Base-by-base conservation (phyloP, 2,329 filamentous ascomycete genomes). In the Aspergillus hiratsukae region DNA sequence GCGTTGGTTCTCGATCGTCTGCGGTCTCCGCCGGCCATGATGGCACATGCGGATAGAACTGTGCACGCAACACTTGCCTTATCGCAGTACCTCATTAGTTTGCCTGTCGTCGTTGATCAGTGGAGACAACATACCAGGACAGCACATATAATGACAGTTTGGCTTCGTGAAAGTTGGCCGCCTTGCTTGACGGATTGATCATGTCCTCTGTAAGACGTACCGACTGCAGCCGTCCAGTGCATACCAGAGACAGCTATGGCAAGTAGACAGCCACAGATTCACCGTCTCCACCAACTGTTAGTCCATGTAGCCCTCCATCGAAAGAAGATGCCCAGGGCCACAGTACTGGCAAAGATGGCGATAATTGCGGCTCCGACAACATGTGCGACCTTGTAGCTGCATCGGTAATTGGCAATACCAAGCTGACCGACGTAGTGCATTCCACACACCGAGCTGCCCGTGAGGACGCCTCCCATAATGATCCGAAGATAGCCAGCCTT, bases 341-440 rank as follows among this genome's bases (percentile, higher is more conserved):
- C 74, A 14, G 85, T 85, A 60, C 87, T 91, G 6, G 89, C 88
- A 8, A 83, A 80, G 3, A 90, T 81, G 4, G 91, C 88, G 60
- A 95, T 91, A 48, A 87, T 69, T 21, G 84, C 84, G 4, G 90
- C 84, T 2, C 87, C 89, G 2, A 87, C 75, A 17, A 95, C 81
- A 66, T 85, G 84, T 23, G 74, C 75, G 14, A 76, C 67, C 3
- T 75, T 72, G 63, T 92, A 91, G 10, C 78, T 74, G 64, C 89
- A 87, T 3, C 69, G 73, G 67, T 94, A 96, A 69, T 95, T 93
- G 28, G 81, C 80, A 59, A 93, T 91, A 35, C 90, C 90, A 31
- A 88, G 83, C 68, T 95, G 91, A n/a, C 90, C 90, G 19, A 93
- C 78, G 66, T 94, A 95, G 71, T 95, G 89, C 90, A 95, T 94